Conservation (phyloP, 768 basidiomycete genomes). For the Russula lepida region DNA sequence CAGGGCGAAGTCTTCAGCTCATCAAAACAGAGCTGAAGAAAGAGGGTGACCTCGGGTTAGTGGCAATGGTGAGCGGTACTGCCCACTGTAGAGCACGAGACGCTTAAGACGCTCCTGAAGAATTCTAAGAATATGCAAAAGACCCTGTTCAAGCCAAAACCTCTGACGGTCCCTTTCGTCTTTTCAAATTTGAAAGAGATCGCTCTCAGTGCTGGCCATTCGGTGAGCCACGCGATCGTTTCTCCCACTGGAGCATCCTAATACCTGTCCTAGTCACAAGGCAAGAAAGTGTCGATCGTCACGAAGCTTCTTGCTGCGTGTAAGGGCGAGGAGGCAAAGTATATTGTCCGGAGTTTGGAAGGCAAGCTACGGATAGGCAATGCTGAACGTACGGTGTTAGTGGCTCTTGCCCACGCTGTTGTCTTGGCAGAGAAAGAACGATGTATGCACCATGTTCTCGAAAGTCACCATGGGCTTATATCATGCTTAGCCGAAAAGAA, state of each 20-base stretch:
- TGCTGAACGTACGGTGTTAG: conserved; percentile 91
- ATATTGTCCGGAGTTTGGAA: conserved; percentile 90
- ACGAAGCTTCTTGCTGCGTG: conserved; percentile 91
- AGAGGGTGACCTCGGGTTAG: conserved; percentile 91
- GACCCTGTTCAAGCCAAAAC: conserved; percentile 89
- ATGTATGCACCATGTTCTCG: conserved; percentile 29
- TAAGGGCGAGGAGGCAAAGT: conserved; percentile 88
- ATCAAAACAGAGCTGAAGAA: conserved; percentile 91
- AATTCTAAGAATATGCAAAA: conserved; percentile 91
- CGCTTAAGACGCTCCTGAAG: conserved; percentile 33
- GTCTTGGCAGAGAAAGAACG: conserved; percentile 73
- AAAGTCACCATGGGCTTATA: not conserved
- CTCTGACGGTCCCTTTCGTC: conserved; percentile 79
- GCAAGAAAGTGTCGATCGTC: conserved; percentile 90
- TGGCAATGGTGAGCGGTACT: conserved; percentile 69
- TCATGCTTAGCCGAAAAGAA: conserved; percentile 53
- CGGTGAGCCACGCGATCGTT: conserved; percentile 39
- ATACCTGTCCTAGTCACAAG: conserved; percentile 60
- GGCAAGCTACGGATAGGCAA: conserved; percentile 97
- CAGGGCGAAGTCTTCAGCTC: conserved; percentile 73
- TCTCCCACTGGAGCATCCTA: not conserved
- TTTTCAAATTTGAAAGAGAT: conserved; percentile 90
- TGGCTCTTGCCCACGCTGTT: conserved; percentile 86
- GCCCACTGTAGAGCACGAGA: not conserved
- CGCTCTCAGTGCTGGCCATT: conserved; percentile 74